Evolutionary conservation across 2,329 filamentous ascomycete genomes (phyloP).

Genomic region (Zymoseptoria ardabiliae): DNA sequence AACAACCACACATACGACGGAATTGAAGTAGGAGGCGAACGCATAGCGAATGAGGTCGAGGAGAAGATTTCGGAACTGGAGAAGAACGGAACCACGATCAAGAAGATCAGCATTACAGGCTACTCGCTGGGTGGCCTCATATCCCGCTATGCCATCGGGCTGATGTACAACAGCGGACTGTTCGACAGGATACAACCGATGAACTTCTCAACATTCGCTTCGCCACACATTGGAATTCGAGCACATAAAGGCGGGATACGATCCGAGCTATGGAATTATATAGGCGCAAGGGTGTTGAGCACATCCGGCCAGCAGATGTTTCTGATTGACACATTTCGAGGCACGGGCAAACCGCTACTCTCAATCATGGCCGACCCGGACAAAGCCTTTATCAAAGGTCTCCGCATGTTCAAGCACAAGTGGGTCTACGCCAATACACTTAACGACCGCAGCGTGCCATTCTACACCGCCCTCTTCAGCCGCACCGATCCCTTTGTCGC

Average conservation of each 20-base stretch:
- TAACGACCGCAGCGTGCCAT: conserved; percentile 75
- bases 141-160: conserved; percentile 75
- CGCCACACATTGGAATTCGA: conserved; percentile 57
- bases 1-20: conserved; percentile 64
- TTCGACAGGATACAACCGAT: conserved; percentile 74
- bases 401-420: conserved; percentile 67
- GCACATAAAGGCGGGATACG: conserved; percentile 38
- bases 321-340: conserved; percentile 74
- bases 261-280: conserved; percentile 58
- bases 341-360: conserved; percentile 73
- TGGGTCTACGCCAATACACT: conserved; percentile 78
- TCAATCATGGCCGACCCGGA: conserved; percentile 73
- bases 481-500: conserved; percentile 71
- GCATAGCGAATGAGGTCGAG: conserved; percentile 58
- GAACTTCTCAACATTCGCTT: conserved; percentile 90
- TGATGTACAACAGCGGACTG: conserved; percentile 72
- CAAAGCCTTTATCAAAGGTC: conserved; percentile 76
- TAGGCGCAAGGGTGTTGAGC: conserved; percentile 74
- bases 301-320: conserved; percentile 83
- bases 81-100: conserved; percentile 60
- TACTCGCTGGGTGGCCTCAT: conserved; percentile 87
- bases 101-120: conserved; percentile 76
- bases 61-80: conserved; percentile 48
- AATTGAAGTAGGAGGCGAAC: conserved; percentile 61
- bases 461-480: conserved; percentile 74